Conservation (phyloP, 371 early-diverging fungal genomes). For the Phascolomyces articulosus region DNA sequence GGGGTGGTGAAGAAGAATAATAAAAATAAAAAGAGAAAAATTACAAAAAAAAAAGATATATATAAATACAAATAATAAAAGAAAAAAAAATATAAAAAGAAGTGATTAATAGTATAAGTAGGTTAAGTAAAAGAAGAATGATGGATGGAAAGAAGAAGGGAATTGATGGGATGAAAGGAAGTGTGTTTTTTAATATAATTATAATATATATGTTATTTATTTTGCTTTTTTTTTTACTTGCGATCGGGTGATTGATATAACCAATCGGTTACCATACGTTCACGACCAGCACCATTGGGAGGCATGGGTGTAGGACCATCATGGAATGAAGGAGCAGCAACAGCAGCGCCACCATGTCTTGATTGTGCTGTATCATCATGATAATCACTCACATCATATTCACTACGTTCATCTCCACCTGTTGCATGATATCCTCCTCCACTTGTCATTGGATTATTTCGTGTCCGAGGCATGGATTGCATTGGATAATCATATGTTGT, state of each 20-base stretch:
- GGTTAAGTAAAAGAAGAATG: too few species aligned
- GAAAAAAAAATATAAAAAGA: not conserved
- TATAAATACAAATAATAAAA: not conserved
- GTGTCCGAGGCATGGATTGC: not conserved
- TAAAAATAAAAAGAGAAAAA: too few species aligned
- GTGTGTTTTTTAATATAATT: too few species aligned
- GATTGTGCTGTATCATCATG: conserved; percentile 19
- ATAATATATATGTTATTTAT: too few species aligned
- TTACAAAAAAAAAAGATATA: not conserved
- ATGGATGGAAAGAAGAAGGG: too few species aligned
- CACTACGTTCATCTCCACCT: conserved; percentile 12
- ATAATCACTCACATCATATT: conserved; percentile 15
- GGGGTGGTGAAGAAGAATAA: too few species aligned
- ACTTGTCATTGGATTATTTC: not conserved
- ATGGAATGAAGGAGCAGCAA: not conserved
- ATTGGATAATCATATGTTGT: not conserved
- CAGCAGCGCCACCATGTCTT: not conserved
- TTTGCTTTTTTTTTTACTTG: conserved; percentile 3
- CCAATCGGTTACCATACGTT: conserved; percentile 24
- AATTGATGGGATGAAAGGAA: too few species aligned
- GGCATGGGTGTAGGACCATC: not conserved
- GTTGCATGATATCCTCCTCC: not conserved
- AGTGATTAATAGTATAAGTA: too few species aligned
- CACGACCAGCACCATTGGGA: conserved; percentile 13
- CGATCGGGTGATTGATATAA: conserved; percentile 24